Base-by-base conservation (phyloP, 192 early-diverging fungal genomes). In the Coemansia biformis region DNA sequence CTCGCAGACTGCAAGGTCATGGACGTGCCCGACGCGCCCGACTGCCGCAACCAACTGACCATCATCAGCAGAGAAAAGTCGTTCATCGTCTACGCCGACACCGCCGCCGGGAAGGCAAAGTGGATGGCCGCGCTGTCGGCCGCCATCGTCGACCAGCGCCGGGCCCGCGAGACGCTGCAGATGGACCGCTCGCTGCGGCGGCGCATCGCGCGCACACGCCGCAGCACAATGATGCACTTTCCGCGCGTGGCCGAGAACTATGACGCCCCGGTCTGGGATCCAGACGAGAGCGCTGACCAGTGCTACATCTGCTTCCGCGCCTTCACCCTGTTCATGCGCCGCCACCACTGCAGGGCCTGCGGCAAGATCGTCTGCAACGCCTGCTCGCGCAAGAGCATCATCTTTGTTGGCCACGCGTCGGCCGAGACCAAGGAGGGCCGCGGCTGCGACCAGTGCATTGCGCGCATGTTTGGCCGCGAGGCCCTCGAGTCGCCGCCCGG, bases 21-120 rank as follows among this genome's bases (percentile, higher is more conserved):
- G 62, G 75, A 79, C n/a, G 63, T 73, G 8, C 68, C 74, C n/a
- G 73, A 79, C 45, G 51, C 70, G 5, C 55, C 43, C 42, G 81
- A 78, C 40, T 53, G 81, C 38, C 66, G 75, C 39, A 73, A 87
- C 60, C 78, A 80, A 33, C 88, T 91, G 57, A 86, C 86, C 15
- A 83, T 91, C 50, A 80, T 88, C 38, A 86, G 83, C 46, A 73
- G 79, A 23, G 86, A 89, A 41, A 89, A 91, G 57, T 86, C 84
- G 3, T 91, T 88, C 43, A 83, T 83, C 18, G 78, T 89, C 16
- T 91, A 88, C 70, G 52, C 81, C 8, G 70, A 57, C 8, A 74
- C 72, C 11, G 48, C 55, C 0, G 29, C 58, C 17, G 78, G 79
- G 28, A 87, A 88, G 54, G 55, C 66, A 14, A 66, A 55, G 14